Percentiles rank a stretch among this genome's conserved stretches.
Conservation (phyloP, 208 protist species). For the Leishmania amazonensis region DNA sequence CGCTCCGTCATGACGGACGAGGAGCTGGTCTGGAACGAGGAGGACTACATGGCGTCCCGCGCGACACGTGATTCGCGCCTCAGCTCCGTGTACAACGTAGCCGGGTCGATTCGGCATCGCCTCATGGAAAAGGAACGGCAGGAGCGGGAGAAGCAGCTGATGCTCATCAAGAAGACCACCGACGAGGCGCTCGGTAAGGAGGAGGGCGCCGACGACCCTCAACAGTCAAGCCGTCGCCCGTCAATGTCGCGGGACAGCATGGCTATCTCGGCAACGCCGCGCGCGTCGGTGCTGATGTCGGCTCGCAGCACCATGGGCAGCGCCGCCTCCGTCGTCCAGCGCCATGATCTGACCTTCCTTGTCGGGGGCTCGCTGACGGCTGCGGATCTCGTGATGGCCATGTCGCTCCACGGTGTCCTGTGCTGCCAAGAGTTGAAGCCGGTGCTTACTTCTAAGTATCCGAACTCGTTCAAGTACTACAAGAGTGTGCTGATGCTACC, state of each 20-base stretch:
- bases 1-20: slow-evolving; percentile 27
- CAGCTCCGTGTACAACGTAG: slow-evolving; percentile 54
- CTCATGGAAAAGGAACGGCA: slow-evolving; percentile 36
- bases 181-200: slow-evolving; percentile 22
- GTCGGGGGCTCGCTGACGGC: slow-evolving; percentile 78
- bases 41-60: slow-evolving; percentile 28
- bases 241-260: slow-evolving; percentile 17
- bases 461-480: slow-evolving; percentile 37
- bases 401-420: slow-evolving; percentile 45
- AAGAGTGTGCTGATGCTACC: slow-evolving; percentile 59
- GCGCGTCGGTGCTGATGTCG: slow-evolving; percentile 36
- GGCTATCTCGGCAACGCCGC: slow-evolving; percentile 25
- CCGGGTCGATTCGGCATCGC: slow-evolving; percentile 33
- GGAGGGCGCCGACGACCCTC: not conserved
- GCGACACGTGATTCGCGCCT: slow-evolving; percentile 34
- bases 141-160: slow-evolving; percentile 39
- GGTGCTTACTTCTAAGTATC: slow-evolving; percentile 15
- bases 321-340: slow-evolving; percentile 14
- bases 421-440: slow-evolving; percentile 23
- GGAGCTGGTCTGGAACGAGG: slow-evolving; percentile 26
- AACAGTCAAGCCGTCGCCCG: slow-evolving; percentile 8
- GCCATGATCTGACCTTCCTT: slow-evolving; percentile 60
- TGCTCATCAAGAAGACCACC: slow-evolving; percentile 28
- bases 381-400: slow-evolving; percentile 56
- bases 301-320: slow-evolving; percentile 20